Conservation (phyloP, 106 monocot species). For the Dioscorea zingiberensis region DNA sequence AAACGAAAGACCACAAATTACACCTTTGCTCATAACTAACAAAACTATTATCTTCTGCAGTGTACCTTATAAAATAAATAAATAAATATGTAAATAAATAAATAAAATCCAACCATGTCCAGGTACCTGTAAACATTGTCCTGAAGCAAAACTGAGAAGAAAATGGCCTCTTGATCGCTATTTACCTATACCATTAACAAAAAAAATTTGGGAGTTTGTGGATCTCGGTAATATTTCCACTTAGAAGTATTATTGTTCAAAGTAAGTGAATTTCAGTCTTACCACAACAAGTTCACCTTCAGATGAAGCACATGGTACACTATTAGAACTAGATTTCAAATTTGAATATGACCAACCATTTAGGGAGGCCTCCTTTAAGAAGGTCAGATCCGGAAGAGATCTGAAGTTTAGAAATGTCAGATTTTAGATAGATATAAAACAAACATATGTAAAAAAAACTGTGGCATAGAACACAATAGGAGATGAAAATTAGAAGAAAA, state of each 20-base stretch:
- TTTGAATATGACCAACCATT: conserved; percentile 37
- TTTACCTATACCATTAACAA: conserved; percentile 36
- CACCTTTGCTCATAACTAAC: background rate
- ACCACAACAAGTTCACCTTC: conserved; percentile 74
- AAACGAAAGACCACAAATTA: background rate
- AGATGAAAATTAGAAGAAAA: background rate
- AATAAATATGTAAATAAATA: background rate
- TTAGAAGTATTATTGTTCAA: background rate
- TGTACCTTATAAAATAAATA: background rate
- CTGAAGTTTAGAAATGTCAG: conserved; percentile 26
- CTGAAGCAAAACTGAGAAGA: conserved; percentile 42
- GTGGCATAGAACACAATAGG: background rate
- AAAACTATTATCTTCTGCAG: background rate
- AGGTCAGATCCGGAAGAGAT: conserved; percentile 64
- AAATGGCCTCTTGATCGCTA: conserved; percentile 63
- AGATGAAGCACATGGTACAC: conserved; percentile 44
- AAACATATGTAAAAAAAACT: background rate
- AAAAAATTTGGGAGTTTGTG: background rate
- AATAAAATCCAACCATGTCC: background rate
- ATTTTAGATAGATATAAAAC: background rate
- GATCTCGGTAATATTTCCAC: background rate
- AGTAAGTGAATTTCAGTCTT: conserved; percentile 4
- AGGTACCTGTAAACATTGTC: conserved; percentile 51
- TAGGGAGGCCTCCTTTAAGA: conserved; percentile 49
- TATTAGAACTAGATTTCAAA: conserved; percentile 17